These are phyloP conservation scores for Silene conica DNA, from an alignment of 148 eudicot genomes.

Conservation along the genomic window DNA sequence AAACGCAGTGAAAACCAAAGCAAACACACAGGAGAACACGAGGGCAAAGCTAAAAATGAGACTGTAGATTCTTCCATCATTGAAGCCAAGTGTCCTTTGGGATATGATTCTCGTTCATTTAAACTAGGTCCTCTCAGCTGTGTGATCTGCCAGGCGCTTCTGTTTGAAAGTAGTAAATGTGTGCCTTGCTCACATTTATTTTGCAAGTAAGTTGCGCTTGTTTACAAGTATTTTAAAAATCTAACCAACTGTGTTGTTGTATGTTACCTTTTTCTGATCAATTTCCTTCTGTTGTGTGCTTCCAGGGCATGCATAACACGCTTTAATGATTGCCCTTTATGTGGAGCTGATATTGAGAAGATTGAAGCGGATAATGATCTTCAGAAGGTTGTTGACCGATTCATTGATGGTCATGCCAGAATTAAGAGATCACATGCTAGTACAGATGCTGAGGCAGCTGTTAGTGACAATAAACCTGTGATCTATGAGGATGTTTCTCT, in stretches of 20 bases:
- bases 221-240: not conserved
- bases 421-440: conserved; percentile 71
- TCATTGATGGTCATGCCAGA: conserved; percentile 97
- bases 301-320: conserved; percentile 81
- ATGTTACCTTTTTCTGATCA: conserved; percentile 5
- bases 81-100: conserved; percentile 84
- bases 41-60: conserved; percentile 47
- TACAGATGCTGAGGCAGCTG: conserved; percentile 43
- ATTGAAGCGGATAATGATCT: conserved; percentile 72
- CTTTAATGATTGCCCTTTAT: conserved; percentile 88
- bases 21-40: conserved; percentile 50
- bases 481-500: conserved; percentile 93
- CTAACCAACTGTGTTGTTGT: not conserved
- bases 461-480: conserved; percentile 63
- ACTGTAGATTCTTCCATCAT: conserved; percentile 38
- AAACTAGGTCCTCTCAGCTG: conserved; percentile 95
- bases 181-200: conserved; percentile 81
- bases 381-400: conserved; percentile 86
- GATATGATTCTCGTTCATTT: conserved; percentile 87
- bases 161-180: conserved; percentile 83
- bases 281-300: conserved; percentile 18
- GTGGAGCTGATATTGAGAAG: conserved; percentile 95
- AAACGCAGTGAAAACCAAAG: conserved; percentile 61
- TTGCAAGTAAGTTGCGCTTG: conserved; percentile 69
- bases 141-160: conserved; percentile 87